Conservation (phyloP, 768 basidiomycete species). For the Tricholoma bakamatsutake region DNA sequence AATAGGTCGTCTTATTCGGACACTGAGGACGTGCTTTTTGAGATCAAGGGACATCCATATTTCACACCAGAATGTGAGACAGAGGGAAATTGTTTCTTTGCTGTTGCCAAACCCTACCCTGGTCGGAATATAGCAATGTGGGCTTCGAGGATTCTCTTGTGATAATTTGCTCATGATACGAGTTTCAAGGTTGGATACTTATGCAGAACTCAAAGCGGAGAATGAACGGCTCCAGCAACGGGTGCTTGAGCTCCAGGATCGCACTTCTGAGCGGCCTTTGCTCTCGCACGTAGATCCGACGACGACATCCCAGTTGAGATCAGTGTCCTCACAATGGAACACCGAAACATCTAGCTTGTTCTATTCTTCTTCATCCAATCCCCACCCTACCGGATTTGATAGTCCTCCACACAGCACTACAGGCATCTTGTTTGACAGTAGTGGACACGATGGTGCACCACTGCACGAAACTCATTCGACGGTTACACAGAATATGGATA, state of each 20-base stretch:
- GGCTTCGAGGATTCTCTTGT: constrained; percentile 13
- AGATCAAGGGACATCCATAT: constrained; percentile 63
- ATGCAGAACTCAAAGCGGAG: constrained; percentile 82
- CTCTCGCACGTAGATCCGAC: background rate
- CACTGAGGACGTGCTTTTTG: constrained; percentile 53
- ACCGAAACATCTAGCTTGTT: constrained; percentile 7
- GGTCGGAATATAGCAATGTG: constrained; percentile 67
- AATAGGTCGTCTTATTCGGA: constrained; percentile 15
- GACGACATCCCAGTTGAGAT: background rate
- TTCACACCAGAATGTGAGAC: constrained; percentile 29
- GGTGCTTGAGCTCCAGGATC: constrained; percentile 36
- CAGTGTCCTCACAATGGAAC: background rate
- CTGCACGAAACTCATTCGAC: background rate
- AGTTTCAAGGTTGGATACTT: constrained; percentile 53
- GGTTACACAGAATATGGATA: constrained; percentile 25
- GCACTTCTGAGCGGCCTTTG: background rate
- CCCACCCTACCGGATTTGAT: constrained; percentile 8
- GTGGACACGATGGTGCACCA: constrained; percentile 1
- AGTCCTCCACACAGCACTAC: background rate
- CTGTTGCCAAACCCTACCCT: constrained; percentile 72
- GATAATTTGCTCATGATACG: background rate
- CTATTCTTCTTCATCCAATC: constrained; percentile 3
- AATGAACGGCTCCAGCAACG: constrained; percentile 75
- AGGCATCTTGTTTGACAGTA: constrained; percentile 3
- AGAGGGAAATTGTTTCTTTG: constrained; percentile 61